Base-by-base conservation (phyloP, 1,284 basidiomycete genomes). In the Puccinia novopanici region DNA sequence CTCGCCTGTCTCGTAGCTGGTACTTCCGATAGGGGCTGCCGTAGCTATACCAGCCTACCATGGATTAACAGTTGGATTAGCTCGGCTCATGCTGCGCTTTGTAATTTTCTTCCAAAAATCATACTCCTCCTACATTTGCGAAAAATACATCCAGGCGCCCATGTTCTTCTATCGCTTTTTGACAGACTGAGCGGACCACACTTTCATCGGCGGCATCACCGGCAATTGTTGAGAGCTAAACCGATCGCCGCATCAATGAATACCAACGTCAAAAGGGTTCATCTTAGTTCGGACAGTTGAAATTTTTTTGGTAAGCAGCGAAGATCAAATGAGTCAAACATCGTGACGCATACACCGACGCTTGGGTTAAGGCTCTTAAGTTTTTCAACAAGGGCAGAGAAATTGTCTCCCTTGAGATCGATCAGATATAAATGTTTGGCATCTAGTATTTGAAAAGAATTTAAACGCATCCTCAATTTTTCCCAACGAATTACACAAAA, bases 91-190 rank as follows among this genome's bases (percentile, higher is more conserved):
- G 15, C 15, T 34, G 9, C 5, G 5, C 2, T 34, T 30, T 19
- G 15, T 40, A 4, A 37, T 61, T 34, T 42, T 40, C 63, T 61
- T 63, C 15, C 15, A 45, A 45, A 15, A 45, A 45, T 15, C 22
- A 74, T 55, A 2, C 17, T 10, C 24, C 12, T 27, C 19, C 50
- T 45, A 71, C 76, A 68, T 85, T 85, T 70, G 85, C 85, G 68
- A 84, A 85, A 77, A 84, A 85, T 75, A 85, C 83, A 82, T 85
- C 85, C 24, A 85, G 81, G n/a, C 82, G 83, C 0, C 85, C 85
- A 27, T 84, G 82, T 54, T 85, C 85, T 27, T 82, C 42, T 5
- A 85, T 50, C 27, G 83, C 84, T 48, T 81, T 79, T 75, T 85
- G 81, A 81, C 83, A 83, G 67, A 85, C 82, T 13, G 68, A 81